Base-by-base conservation (phyloP, 305 asterid species). In the Petunia hybrid region DNA sequence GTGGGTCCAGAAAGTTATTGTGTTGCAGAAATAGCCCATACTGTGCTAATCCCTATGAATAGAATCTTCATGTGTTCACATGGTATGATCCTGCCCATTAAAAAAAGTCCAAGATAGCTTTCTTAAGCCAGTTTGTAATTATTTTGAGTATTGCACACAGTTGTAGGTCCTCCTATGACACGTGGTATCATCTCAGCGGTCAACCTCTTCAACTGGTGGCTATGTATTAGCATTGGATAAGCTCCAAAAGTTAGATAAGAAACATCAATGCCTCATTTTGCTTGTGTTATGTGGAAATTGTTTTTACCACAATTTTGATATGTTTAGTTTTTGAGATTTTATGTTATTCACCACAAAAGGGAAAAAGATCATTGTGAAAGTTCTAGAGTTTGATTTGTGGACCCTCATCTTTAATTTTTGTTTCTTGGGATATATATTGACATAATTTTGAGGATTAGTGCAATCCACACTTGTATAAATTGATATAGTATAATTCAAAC, bases 191-290 rank as follows among this genome's bases (percentile, higher is more conserved):
- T 86, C 60, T 0, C 6, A 76, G 3, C 85, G 85, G 87, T 36
- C 40, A 68, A 42, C 8, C 62, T 38, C 61, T 22, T 78, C 55
- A 51, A 43, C 42, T 4, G 3, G 65, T 40, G 39, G 71, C 43
- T 38, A 42, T 53, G 66, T 42, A 80, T 22, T 78, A 22, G 65
- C 85, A 77, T 45, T 12, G 55, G 91, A 88, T 90, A 86, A 86
- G 84, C 85, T 79, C 87, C 85, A 84, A 85, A 56, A 3, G 66
- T 16, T 56, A 84, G 91, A 87, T 87, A 86, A 85, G 87, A 80
- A 75, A 68, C 68, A 9, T 75, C 68, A 43, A 51, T 38, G 66
- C 74, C 43, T 80, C 45, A 71, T 65, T 65, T 0, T 9, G 1
- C 1, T 36, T 45, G 8, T 43, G 56, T n/a, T 56, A 39, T 45